A percentile compares a stretch with the other conserved stretches of the same genome.
Conservation (phyloP, 805 yeast species). For the Hanseniaspora meyeri region DNA sequence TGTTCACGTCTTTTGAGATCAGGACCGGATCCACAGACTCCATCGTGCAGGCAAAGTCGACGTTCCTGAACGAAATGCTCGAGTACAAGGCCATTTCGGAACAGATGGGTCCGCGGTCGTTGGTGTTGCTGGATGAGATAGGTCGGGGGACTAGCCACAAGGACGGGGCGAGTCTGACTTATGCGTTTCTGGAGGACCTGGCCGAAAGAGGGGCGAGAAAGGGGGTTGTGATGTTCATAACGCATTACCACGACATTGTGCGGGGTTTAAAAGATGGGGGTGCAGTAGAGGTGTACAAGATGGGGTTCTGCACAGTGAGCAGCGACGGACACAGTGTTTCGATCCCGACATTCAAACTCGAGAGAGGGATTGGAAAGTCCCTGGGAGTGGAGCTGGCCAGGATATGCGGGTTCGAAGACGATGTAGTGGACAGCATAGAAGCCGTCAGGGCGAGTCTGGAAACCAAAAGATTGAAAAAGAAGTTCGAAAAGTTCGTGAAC, state of each 20-base stretch:
- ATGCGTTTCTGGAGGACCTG: slow-evolving; percentile 53
- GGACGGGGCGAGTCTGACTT: slow-evolving; percentile 78
- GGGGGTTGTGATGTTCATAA: slow-evolving; percentile 63
- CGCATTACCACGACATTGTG: slow-evolving; percentile 67
- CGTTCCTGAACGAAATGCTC: slow-evolving; percentile 91
- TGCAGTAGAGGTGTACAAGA: slow-evolving; percentile 43
- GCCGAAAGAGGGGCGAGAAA: slow-evolving; percentile 26
- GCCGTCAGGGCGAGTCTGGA: background rate
- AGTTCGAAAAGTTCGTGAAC: background rate
- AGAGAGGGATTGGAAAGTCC: slow-evolving; percentile 43
- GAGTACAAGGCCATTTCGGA: slow-evolving; percentile 82
- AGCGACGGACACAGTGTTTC: slow-evolving; percentile 26
- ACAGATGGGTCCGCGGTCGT: slow-evolving; percentile 52
- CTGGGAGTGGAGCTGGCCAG: slow-evolving; percentile 81
- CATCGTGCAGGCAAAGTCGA: slow-evolving; percentile 60
- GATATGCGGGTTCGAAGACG: slow-evolving; percentile 48
- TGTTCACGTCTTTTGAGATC: slow-evolving; percentile 47
- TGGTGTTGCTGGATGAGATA: slow-evolving; percentile 83
- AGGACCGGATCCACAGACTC: slow-evolving; percentile 81
- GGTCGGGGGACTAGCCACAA: slow-evolving; percentile 82
- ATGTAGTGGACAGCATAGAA: slow-evolving; percentile 28
- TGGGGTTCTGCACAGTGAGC: slow-evolving; percentile 48
- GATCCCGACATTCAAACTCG: slow-evolving; percentile 41
- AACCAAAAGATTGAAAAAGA: background rate
- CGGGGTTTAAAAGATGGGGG: slow-evolving; percentile 28